A percentile compares a stretch with the other conserved stretches of the same genome.
Evolutionary conservation across 208 protist species (phyloP).

Genomic region (Leishmania guyanensis): DNA sequence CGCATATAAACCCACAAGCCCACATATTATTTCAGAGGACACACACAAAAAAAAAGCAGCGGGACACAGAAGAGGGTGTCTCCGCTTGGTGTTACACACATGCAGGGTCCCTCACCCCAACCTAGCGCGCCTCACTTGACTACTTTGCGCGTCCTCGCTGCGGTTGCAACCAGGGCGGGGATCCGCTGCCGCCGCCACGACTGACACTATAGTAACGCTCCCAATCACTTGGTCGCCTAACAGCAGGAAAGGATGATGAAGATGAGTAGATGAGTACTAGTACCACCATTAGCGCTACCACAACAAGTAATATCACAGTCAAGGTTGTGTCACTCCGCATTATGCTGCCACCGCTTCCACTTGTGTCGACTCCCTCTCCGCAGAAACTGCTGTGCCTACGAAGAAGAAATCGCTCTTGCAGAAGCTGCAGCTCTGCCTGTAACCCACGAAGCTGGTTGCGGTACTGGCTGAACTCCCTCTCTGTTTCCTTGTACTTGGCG

Average conservation of each 20-base stretch:
- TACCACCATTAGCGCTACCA: background rate
- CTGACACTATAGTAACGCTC: background rate
- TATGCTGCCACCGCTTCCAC: background rate
- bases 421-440: background rate
- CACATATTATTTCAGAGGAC: background rate
- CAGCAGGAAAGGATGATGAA: background rate
- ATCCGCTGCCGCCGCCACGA: background rate
- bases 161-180: background rate
- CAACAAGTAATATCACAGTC: background rate
- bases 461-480: background rate
- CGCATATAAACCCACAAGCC: background rate
- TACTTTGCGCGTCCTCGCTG: slow-evolving; percentile 8
- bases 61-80: background rate
- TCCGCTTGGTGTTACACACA: background rate
- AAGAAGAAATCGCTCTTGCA: slow-evolving; percentile 13
- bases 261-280: slow-evolving; percentile 1
- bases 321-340: background rate
- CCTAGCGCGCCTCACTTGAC: background rate
- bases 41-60: background rate
- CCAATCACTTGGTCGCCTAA: background rate
- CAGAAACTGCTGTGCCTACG: background rate
- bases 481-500: background rate
- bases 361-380: background rate
- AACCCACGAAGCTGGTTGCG: slow-evolving; percentile 4
- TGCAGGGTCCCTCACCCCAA: background rate